Evolutionary conservation across 2,329 filamentous ascomycete species (phyloP).

Genomic region (Diaporthe sp.): DNA sequence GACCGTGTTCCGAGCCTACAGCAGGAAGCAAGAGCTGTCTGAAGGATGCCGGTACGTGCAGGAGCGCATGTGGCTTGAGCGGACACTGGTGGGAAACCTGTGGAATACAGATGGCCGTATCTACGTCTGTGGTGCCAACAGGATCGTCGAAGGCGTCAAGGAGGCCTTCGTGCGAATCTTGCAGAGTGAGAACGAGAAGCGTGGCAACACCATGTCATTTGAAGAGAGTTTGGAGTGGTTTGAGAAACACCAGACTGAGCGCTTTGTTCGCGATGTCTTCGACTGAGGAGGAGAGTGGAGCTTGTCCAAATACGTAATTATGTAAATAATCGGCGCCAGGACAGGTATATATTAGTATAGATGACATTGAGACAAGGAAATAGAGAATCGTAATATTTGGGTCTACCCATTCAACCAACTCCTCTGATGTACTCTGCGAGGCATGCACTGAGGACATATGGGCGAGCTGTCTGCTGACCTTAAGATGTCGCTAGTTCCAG

Average conservation of each 20-base stretch:
- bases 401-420: not conserved
- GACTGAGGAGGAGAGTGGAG: not conserved
- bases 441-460: no score
- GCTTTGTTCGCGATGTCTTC: not conserved
- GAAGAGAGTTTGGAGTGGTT: not conserved
- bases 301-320: no score
- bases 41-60: constrained; percentile 35
- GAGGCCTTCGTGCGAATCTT: not conserved
- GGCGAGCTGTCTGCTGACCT: no score
- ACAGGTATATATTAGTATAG: not conserved
- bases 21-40: not conserved
- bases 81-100: not conserved
- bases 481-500: no score
- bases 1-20: constrained; percentile 17
- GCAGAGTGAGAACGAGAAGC: constrained; percentile 8
- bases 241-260: not conserved
- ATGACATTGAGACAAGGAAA: not conserved
- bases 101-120: not conserved
- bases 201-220: not conserved
- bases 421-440: no score
- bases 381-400: not conserved
- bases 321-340: not conserved
- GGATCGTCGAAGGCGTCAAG: not conserved
- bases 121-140: not conserved
- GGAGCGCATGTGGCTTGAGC: constrained; percentile 21